phyloP scores from a whole-genome alignment of 169 alveolate genomes.

The Cryptosporidium muris region DNA sequence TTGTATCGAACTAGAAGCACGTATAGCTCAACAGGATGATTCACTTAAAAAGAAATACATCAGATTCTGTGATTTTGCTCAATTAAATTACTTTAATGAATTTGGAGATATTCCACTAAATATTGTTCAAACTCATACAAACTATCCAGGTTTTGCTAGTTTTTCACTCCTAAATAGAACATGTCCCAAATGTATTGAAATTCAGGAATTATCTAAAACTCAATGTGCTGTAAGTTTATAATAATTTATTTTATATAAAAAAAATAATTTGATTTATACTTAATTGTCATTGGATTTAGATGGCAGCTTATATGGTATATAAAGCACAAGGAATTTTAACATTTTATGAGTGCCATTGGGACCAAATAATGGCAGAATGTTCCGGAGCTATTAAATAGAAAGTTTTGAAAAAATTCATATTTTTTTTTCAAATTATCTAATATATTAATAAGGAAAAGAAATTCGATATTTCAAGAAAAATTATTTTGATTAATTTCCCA shows the following conservation, averaged over 20 bases:
- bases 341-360: constrained; percentile 51
- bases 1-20: constrained; percentile 55
- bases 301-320: constrained; percentile 42
- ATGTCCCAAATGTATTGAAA: constrained; percentile 41
- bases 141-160: constrained; percentile 42
- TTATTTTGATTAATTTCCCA: too few species aligned
- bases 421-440: too few species aligned
- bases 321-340: constrained; percentile 34
- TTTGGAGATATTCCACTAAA: constrained; percentile 1
- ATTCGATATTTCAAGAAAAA: too few species aligned
- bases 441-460: too few species aligned
- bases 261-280: too few species aligned
- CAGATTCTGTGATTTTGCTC: constrained; percentile 24
- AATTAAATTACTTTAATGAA: constrained; percentile 2
- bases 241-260: not conserved
- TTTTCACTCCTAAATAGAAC: constrained; percentile 4
- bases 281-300: not conserved
- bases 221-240: constrained; percentile 39
- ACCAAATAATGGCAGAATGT: constrained; percentile 1
- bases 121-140: not conserved
- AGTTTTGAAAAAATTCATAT: not conserved
- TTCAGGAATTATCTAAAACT: constrained; percentile 14
- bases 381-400: not conserved
- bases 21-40: constrained; percentile 50
- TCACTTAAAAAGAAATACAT: constrained; percentile 27